phyloP scores from a whole-genome alignment of 345 rosid species.

The Capsella bursapastoris region DNA sequence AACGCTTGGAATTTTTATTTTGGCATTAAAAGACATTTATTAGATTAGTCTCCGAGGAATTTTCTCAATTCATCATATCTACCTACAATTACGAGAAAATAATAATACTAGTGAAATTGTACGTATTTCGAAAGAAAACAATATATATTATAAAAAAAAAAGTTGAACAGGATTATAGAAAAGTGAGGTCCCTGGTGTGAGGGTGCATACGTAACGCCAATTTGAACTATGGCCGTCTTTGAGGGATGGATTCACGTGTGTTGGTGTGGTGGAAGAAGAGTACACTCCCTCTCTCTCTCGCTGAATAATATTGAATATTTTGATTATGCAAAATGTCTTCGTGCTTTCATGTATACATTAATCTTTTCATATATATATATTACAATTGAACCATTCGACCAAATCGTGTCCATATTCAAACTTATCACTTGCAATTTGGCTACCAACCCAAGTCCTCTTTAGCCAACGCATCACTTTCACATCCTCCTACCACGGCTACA shows the following conservation, averaged over 20 bases:
- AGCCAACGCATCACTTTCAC: too few species aligned
- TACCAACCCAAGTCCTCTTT: too few species aligned
- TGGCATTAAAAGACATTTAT: neutral
- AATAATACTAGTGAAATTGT: neutral
- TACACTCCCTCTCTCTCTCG: neutral
- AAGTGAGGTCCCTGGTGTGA: conserved; percentile 16
- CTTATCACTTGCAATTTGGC: neutral
- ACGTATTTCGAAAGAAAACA: neutral
- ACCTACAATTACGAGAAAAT: neutral
- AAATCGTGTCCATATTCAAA: neutral
- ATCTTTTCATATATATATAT: neutral
- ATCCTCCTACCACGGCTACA: too few species aligned
- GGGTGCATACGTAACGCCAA: conserved; percentile 25
- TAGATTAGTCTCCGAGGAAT: neutral
- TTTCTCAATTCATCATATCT: neutral
- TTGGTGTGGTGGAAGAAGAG: conserved; percentile 28
- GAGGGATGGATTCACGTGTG: conserved; percentile 31
- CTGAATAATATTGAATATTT: neutral
- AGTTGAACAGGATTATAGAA: neutral
- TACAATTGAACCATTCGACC: neutral
- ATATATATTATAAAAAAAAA: too few species aligned
- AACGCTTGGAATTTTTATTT: neutral
- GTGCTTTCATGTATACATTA: neutral
- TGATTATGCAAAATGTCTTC: neutral
- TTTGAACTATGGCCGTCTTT: conserved; percentile 30